phyloP scores from a whole-genome alignment of 2,329 filamentous ascomycete genomes.

The Hypoxylon rubiginosum region DNA sequence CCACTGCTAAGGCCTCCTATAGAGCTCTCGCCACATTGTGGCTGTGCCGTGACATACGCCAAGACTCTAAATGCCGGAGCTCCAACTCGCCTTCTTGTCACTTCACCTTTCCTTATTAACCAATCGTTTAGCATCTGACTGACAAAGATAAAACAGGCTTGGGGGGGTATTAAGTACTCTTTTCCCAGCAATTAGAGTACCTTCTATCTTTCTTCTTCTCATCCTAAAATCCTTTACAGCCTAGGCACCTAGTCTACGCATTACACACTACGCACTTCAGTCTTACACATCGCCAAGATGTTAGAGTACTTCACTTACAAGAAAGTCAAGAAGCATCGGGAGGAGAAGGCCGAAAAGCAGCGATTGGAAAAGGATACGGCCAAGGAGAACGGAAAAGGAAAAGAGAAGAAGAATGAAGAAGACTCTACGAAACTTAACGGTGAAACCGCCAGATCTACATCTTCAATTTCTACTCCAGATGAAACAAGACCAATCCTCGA shows the following conservation, averaged over 20 bases:
- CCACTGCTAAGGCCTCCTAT: neutral
- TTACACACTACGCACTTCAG: no score
- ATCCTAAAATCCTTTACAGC: neutral
- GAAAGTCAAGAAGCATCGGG: constrained; percentile 72
- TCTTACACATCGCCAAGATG: constrained; percentile 59
- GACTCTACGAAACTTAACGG: constrained; percentile 49
- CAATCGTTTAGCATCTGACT: constrained; percentile 31
- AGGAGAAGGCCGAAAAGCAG: constrained; percentile 59
- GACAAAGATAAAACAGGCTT: constrained; percentile 44
- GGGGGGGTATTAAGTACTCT: constrained; percentile 3
- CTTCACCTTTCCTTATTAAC: constrained; percentile 20
- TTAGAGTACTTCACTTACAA: constrained; percentile 74
- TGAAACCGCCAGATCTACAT: constrained; percentile 27
- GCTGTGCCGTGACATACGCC: constrained; percentile 40
- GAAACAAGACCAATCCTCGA: constrained; percentile 63
- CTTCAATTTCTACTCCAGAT: constrained; percentile 20
- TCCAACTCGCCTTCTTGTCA: constrained; percentile 5
- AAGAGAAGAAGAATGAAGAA: constrained; percentile 65
- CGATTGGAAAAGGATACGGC: constrained; percentile 41
- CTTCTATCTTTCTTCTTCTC: constrained; percentile 9
- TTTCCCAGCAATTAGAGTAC: constrained; percentile 1
- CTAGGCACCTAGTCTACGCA: neutral
- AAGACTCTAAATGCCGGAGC: constrained; percentile 17
- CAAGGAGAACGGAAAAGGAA: constrained; percentile 53
- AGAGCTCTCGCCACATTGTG: constrained; percentile 45